Evolutionary conservation across 192 early-diverging fungal species (phyloP), one percentile per base, ranked within the genome.

Genomic region (Coemansia interrupta): DNA sequence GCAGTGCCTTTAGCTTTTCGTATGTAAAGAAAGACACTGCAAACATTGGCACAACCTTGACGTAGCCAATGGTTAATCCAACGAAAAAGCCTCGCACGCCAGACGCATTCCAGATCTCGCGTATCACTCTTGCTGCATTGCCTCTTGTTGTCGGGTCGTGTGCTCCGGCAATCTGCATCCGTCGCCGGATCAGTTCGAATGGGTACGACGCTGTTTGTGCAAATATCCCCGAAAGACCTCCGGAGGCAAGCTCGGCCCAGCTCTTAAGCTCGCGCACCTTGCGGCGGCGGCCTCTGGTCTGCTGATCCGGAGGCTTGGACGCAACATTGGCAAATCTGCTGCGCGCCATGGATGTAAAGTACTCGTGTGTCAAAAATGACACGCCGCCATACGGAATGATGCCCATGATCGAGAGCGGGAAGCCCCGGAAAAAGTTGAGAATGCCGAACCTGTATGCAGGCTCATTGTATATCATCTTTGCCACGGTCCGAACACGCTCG

Each of bases 301-400:
- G 48, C 38, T 45, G 46, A n/a, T 47, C 69, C 6, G 56, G 38
- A 10, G 71, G 46, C 19, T 30, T 56, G 23, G 68, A 61, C 19
- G 84, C 76, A 42, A 78, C 54, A 4, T 53, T 54, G 2, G 73
- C 68, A 45, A 74, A 80, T 6, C 64, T 46, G 12, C 79, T 67
- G 13, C 85, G 83, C 41, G 83, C 83, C 71, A 88, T 66, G 13
- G 84, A 61, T 46, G 83, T 88, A 22, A 91, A 32, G 9, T 78
- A 73, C 68, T 94, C 88, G 71, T 99, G 91, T n/a, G 84, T 87
- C 63, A 89, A 85, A 72, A 99, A 99, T 11, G 92, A 92, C 1
- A 91, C 91, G 30, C 96, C 96, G 17, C 93, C 96, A 62, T 99
- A 99, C 4, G 96, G 96, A 17, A 97, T 83, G 82, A 99, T 99